Percentiles rank a stretch among this genome's conserved stretches.
These are phyloP conservation scores for Coemansia biformis DNA, from an alignment of 192 early-diverging fungal genomes.

Conservation along the genomic window DNA sequence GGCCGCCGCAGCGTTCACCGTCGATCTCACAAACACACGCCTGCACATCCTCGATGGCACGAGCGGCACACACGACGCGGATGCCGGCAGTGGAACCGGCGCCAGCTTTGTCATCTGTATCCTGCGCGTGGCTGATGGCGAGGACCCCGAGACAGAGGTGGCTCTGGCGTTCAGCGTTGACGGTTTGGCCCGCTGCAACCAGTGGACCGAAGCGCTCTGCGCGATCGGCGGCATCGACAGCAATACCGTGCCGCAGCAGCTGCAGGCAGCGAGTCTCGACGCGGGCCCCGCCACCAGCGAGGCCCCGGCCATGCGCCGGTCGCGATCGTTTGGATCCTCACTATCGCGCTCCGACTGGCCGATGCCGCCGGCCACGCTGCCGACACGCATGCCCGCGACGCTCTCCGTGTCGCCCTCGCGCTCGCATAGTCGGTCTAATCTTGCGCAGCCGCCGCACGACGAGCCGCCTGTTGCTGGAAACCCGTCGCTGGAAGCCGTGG, in stretches of 20 bases:
- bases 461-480: conserved; percentile 9
- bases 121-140: not conserved
- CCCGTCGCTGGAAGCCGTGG: conserved; percentile 30
- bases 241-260: no score
- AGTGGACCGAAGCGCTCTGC: conserved; percentile 18
- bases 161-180: conserved; percentile 15
- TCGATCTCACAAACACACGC: not conserved
- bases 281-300: not conserved
- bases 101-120: conserved; percentile 2
- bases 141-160: not conserved
- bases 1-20: not conserved
- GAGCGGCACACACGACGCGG: not conserved
- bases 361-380: conserved; percentile 24
- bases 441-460: not conserved
- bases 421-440: no score
- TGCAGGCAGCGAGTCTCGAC: not conserved
- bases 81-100: not conserved
- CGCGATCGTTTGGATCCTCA: conserved; percentile 30
- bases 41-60: not conserved
- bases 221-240: conserved; percentile 7
- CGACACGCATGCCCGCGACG: no score
- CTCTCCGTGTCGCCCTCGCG: no score
- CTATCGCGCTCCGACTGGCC: conserved; percentile 41
- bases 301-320: conserved; percentile 10
- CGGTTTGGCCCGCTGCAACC: not conserved